Evolutionary conservation across 345 rosid genomes (phyloP), one percentile per base, ranked within the genome.

Genomic region (Anacardium occidentale): DNA sequence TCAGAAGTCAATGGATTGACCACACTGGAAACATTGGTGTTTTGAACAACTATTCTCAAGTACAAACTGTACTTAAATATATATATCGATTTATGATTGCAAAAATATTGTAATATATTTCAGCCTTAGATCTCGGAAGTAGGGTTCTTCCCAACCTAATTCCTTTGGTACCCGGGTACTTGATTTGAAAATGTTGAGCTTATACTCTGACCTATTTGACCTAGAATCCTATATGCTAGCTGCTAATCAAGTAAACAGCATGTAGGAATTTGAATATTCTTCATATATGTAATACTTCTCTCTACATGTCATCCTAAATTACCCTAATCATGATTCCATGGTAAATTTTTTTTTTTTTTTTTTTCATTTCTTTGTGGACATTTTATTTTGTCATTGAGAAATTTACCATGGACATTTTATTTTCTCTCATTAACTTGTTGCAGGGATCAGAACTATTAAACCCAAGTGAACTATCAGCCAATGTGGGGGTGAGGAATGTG

Each of bases 381-480:
- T 71, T 20, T 25, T 47, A 15, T 70, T 14, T 21, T 48, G 66
- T 52, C 17, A 51, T 76, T 79, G 64, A 79, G 76, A 80, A 64
- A 75, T 65, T 65, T 54, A 77, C 51, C 61, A 74, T 71, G 70
- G 10, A 20, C n/a, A n/a, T n/a, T n/a, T n/a, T n/a, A n/a, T 69
- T 60, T 66, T 63, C 69, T 74, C 44, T 53, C 62, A 57, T 69
- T 63, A 80, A 81, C 66, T 70, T 68, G 60, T 82, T 76, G 57
- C 85, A 90, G 96, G 86, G 61, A 67, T 72, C 77, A 21, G 86
- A 84, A 54, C 64, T 55, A 56, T 69, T 64, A 59, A 77, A 74
- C 63, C 68, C 65, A 65, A 72, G 85, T 69, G 82, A 85, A 61
- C 74, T 52, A 64, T 68, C 65, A 60, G 55, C 58, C 12, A 74